Base-by-base conservation (phyloP, 306 rosid species). In the Vigna mungo region DNA sequence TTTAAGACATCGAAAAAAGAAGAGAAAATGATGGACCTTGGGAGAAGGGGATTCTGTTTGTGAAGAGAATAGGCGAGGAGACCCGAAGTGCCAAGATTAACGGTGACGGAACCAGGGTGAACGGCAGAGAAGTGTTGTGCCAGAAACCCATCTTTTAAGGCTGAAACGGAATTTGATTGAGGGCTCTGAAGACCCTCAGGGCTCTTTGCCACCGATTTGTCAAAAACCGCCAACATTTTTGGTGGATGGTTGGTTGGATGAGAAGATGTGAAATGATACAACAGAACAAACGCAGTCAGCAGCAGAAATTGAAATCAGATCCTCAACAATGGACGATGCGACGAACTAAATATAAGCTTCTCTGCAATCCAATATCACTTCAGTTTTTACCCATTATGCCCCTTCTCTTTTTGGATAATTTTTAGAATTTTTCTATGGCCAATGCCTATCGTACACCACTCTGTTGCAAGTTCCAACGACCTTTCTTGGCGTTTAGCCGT, bases 191-290 rank as follows among this genome's bases (percentile, higher is more conserved):
- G 90, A 79, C 83, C 99, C 36, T 86, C 94, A 13, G 99, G 99
- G 82, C 92, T 66, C 85, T 89, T 91, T 0, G 98, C 98, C 67
- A 96, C 97, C 11, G 94, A 89, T 80, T 92, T 87, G 68, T 92
- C 88, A 80, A 96, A 92, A 67, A 96, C 94, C 0, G 99, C 99
- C 14, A 96, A 44, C 99, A 96, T 96, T 88, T 86, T 87, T 7
- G 4, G 15, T 55, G 62, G 86, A 81, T 84, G 80, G 27, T 18
- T 17, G 13, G 77, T 46, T 4, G 81, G 47, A 61, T 66, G 16
- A 11, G 49, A 12, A 44, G 4, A 44, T 43, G 48, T 43, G 76
- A 30, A n/a, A 34, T 34, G 25, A 25, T 34, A 34, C 27, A 74
- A 30, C 1, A 18, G 52, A 30, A 43, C n/a, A 18, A 25, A n/a